phyloP scores from a whole-genome alignment of 371 early-diverging fungal species.

The Encephalitozoon romaleae region DNA sequence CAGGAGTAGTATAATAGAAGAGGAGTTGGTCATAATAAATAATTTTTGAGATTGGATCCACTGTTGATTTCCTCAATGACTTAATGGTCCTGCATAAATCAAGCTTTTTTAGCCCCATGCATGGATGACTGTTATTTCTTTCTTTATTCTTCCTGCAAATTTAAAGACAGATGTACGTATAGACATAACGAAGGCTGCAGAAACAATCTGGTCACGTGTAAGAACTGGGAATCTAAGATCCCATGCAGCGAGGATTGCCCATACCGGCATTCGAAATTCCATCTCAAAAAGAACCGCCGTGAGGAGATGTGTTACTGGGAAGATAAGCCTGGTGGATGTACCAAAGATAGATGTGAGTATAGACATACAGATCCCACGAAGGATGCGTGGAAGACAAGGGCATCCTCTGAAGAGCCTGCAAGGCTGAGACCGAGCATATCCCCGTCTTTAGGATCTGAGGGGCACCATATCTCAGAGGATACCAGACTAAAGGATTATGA shows the following conservation, averaged over 20 bases:
- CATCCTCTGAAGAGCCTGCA: not conserved
- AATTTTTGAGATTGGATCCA: not conserved
- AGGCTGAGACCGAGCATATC: not conserved
- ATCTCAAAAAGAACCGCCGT: slow-evolving; percentile 48
- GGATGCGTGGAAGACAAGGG: slow-evolving; percentile 48
- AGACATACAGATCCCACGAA: slow-evolving; percentile 47
- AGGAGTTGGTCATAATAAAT: not conserved
- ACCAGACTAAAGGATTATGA: not conserved
- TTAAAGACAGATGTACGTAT: slow-evolving; percentile 47
- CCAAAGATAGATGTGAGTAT: slow-evolving; percentile 55
- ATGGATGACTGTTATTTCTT: slow-evolving; percentile 62
- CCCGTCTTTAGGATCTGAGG: not conserved
- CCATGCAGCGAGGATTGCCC: slow-evolving; percentile 55
- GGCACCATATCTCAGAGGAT: not conserved
- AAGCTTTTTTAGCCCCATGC: slow-evolving; percentile 3
- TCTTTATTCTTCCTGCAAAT: slow-evolving; percentile 58
- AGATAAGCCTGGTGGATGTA: slow-evolving; percentile 51
- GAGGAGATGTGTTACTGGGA: slow-evolving; percentile 60
- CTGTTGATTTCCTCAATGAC: not conserved
- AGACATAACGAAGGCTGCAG: slow-evolving; percentile 56
- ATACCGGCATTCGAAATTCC: slow-evolving; percentile 58
- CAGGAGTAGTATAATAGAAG: not conserved
- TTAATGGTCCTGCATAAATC: not conserved
- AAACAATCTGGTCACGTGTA: slow-evolving; percentile 50
- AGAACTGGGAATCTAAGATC: slow-evolving; percentile 46